A percentile compares a stretch with the other conserved stretches of the same genome.
These are phyloP conservation scores for Aspergillus versicolor DNA, from an alignment of 2,329 filamentous ascomycete genomes.

Conservation along the genomic window DNA sequence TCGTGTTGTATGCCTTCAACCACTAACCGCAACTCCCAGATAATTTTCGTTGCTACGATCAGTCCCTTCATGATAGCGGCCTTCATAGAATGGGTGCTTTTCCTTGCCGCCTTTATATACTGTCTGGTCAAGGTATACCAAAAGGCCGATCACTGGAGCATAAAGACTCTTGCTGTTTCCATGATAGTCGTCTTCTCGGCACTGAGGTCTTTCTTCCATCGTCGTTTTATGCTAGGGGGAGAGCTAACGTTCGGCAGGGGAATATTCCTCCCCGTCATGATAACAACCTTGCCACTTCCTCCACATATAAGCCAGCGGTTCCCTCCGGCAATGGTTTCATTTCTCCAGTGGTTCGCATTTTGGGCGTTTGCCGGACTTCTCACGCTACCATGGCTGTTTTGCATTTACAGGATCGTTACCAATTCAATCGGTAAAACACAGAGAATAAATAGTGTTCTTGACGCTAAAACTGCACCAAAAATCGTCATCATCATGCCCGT, in stretches of 20 bases:
- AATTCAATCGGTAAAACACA: constrained; percentile 79
- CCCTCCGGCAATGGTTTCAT: constrained; percentile 64
- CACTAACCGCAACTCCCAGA: constrained; percentile 52
- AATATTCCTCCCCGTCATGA: constrained; percentile 90
- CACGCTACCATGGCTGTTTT: constrained; percentile 88
- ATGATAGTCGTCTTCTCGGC: constrained; percentile 72
- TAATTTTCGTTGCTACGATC: constrained; percentile 79
- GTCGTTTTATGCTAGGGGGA: not conserved
- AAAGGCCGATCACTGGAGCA: constrained; percentile 87
- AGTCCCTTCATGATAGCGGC: constrained; percentile 80
- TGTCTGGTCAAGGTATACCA: constrained; percentile 83
- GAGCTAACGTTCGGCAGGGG: constrained; percentile 49
- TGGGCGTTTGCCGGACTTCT: constrained; percentile 86
- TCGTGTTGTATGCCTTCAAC: not conserved
- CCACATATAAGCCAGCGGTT: constrained; percentile 69
- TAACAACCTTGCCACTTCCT: constrained; percentile 86
- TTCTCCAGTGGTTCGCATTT: constrained; percentile 93
- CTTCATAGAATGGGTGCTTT: constrained; percentile 88
- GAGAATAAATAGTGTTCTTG: constrained; percentile 78
- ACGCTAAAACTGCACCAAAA: constrained; percentile 84
- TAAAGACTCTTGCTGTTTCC: constrained; percentile 72
- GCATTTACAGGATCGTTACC: constrained; percentile 86
- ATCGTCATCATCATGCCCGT: constrained; percentile 96
- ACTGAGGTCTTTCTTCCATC: constrained; percentile 61
- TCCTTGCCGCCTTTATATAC: constrained; percentile 91